These are phyloP conservation scores for Clonostachys solani DNA, from an alignment of 2,329 filamentous ascomycete species.

Conservation along the genomic window DNA sequence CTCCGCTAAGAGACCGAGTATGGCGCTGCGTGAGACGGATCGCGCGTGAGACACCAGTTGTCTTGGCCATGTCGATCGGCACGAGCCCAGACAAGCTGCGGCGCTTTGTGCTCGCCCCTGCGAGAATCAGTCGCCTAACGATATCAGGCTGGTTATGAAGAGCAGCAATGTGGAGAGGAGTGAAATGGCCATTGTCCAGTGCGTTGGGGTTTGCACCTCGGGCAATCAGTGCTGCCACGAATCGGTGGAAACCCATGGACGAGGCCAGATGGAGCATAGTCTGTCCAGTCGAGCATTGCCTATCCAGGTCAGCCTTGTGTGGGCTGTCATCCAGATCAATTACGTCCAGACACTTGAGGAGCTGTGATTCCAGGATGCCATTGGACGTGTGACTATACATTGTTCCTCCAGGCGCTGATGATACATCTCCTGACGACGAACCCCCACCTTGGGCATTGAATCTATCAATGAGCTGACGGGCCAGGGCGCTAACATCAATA, in stretches of 20 bases:
- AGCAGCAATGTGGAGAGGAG: constrained; percentile 76
- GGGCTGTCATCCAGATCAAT: constrained; percentile 75
- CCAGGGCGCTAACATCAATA: constrained; percentile 57
- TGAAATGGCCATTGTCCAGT: constrained; percentile 75
- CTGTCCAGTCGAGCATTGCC: constrained; percentile 63
- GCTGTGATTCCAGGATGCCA: constrained; percentile 58
- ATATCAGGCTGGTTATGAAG: constrained; percentile 74
- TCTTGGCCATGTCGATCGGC: constrained; percentile 66
- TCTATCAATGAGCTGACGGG: constrained; percentile 53
- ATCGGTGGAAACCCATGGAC: constrained; percentile 68
- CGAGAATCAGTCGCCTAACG: constrained; percentile 68
- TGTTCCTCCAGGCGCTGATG: constrained; percentile 36
- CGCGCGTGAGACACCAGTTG: constrained; percentile 58
- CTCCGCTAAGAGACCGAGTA: constrained; percentile 62
- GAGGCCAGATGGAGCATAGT: constrained; percentile 79
- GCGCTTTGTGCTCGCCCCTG: constrained; percentile 67
- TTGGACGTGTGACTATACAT: constrained; percentile 31
- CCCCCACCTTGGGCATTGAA: constrained; percentile 40
- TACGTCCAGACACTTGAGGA: constrained; percentile 72
- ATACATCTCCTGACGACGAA: constrained; percentile 7
- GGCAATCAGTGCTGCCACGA: constrained; percentile 72
- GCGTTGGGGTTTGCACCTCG: constrained; percentile 74
- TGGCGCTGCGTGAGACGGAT: constrained; percentile 60
- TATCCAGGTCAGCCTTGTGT: constrained; percentile 62
- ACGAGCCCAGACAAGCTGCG: constrained; percentile 67